Evolutionary conservation across 768 basidiomycete genomes (phyloP), one percentile per base, ranked within the genome.

Genomic region (Dioszegia crocea): DNA sequence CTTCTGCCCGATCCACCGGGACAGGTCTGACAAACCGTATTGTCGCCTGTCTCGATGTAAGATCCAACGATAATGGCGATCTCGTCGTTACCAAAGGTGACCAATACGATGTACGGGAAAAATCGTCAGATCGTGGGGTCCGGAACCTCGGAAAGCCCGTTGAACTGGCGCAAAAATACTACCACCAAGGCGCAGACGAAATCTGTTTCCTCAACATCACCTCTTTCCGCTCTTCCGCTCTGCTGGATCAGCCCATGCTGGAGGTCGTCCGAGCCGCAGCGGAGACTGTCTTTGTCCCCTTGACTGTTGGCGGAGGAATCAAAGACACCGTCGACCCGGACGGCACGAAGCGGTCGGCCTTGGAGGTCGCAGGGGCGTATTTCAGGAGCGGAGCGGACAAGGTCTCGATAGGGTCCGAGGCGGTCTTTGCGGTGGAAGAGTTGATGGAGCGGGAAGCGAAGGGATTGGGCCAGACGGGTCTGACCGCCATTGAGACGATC

Each of bases 11-110:
- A 31, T 38, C 44, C 12, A 23, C 26, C 36, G 70, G 67, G 4
- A 64, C 43, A 11, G 83, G 84, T 11, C 84, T 94, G 61, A 94
- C 92, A 2, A 97, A 90, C 77, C 88, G 96, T 46, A 88, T 99
- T 74, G 84, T 98, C 63, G 94, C 96, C 16, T 97, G 94, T 77
- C 85, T 99, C 84, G 96, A 99, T 76, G 94, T 99, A 21, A 87
- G 96, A 44, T 85, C 92, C 19, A 98, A 98, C 77, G 96, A 99
- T 75, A 76, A 85, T 14, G 96, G 96, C 27, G 96, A 99, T 76
- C 85, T 99, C 53, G 92, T 99, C 59, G 96, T 99, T 1, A 99
- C 96, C 41, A 99, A 99, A 80, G 96, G 96, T 57, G 96, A 99
- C 77, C 96, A 96, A 76, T 99, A 99, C 79, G 91, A 97, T 75